Evolutionary conservation across 1,139 yeast genomes (phyloP), one percentile per base, ranked within the genome.

Genomic region (Debaryomyces coudertii): DNA sequence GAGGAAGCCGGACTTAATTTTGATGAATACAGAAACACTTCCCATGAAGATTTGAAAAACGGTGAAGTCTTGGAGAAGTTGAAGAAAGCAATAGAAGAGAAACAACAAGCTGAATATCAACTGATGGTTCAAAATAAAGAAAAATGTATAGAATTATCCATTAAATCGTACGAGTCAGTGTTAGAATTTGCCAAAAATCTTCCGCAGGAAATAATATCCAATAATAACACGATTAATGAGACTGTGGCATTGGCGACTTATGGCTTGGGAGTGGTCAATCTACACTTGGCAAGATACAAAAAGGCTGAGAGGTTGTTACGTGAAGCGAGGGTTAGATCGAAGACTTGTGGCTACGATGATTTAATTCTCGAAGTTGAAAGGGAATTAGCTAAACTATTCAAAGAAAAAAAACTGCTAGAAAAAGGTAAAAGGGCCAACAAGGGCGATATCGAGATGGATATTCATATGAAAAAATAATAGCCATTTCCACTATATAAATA

Each of bases 191-290:
- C 86, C 3, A 81, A 79, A 51, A 67, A 73, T 30, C 60, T 82
- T 6, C 82, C 85, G 2, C 58, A 49, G 38, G 68, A 62, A 16
- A 50, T 53, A 30, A 55, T 56, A 43, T 56, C 53, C 27, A 49
- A 53, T 36, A 55, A 59, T 40, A 45, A 52, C 40, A 56, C 61
- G 35, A 61, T 71, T 16, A 55, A 56, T 43, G 90, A 88, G 52
- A 83, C 87, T 2, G 81, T 86, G 27, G 96, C 96, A 0, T 71
- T 90, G 58, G 82, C 96, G 0, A 83, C 90, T 0, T 92, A 89
- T 59, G 95, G 96, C 0, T 71, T 89, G 35, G 98, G 97, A 0
- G 95, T 90, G 4, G 77, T 89, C 12, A 77, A 82, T 42, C 65
- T 87, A 15, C 90, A 88, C 58, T 58, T 71, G 33, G 76, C 82